Conservation (phyloP, 768 basidiomycete genomes). For the Termitomyces sp. region DNA sequence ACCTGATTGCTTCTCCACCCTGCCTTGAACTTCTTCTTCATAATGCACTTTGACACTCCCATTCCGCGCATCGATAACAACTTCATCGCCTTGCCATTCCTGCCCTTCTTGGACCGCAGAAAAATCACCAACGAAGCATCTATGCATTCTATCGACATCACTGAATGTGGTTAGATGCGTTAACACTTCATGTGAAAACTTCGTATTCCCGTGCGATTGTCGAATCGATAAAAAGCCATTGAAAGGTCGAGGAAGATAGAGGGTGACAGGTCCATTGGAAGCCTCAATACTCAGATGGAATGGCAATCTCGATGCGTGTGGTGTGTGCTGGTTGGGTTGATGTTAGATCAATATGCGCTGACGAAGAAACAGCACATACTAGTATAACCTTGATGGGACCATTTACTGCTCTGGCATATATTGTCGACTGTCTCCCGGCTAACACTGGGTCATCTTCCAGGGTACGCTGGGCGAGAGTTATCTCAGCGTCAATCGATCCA, state of each 20-base stretch:
- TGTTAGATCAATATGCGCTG: background rate
- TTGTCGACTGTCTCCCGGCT: constrained; percentile 9
- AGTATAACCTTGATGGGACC: constrained; percentile 21
- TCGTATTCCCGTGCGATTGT: constrained; percentile 21
- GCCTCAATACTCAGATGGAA: constrained; percentile 19
- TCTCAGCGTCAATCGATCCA: constrained; percentile 31
- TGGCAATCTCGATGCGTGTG: constrained; percentile 16
- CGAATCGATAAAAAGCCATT: constrained; percentile 26
- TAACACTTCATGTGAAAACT: constrained; percentile 25
- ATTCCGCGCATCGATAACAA: constrained; percentile 26
- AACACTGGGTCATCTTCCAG: background rate
- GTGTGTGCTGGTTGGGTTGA: constrained; percentile 14
- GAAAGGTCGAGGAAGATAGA: constrained; percentile 38
- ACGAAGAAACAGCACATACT: constrained; percentile 12
- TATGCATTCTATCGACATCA: constrained; percentile 22
- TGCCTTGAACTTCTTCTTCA: constrained; percentile 25
- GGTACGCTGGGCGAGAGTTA: constrained; percentile 28
- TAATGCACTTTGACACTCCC: constrained; percentile 30
- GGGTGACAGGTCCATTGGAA: constrained; percentile 23
- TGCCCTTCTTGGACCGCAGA: constrained; percentile 13
- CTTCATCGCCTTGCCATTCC: constrained; percentile 32
- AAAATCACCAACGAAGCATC: constrained; percentile 33
- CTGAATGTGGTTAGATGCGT: constrained; percentile 24
- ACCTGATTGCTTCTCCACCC: constrained; percentile 7
- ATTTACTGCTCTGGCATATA: constrained; percentile 21